These are phyloP conservation scores for Podospora sp. DNA, from an alignment of 495 filamentous ascomycete species.

Conservation along the genomic window DNA sequence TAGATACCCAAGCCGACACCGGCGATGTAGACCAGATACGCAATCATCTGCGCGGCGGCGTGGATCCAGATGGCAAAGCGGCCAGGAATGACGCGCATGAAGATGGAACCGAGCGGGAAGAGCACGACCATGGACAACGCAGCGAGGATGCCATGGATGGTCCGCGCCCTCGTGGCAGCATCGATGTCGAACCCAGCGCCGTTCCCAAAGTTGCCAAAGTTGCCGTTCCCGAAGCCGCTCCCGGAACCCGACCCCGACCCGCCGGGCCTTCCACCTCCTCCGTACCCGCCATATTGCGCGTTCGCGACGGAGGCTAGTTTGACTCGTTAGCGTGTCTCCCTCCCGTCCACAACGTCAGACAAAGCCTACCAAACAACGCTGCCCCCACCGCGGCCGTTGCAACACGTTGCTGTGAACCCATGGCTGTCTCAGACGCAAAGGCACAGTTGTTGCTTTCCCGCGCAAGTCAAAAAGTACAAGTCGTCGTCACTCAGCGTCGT, in stretches of 20 bases:
- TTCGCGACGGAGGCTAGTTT: slow-evolving; percentile 14
- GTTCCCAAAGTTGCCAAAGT: slow-evolving; percentile 18
- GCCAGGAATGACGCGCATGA: slow-evolving; percentile 52
- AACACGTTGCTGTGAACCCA: background rate
- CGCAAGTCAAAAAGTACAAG: too few species aligned
- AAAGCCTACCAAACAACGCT: slow-evolving; percentile 9
- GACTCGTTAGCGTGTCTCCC: background rate
- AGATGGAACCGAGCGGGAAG: slow-evolving; percentile 56
- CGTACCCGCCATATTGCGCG: slow-evolving; percentile 5
- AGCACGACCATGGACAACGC: slow-evolving; percentile 49
- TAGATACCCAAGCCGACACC: slow-evolving; percentile 63
- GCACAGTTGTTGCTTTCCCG: too few species aligned
- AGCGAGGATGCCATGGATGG: slow-evolving; percentile 44
- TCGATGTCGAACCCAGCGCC: slow-evolving; percentile 31
- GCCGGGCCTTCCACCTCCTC: slow-evolving; percentile 6
- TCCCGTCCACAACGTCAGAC: background rate
- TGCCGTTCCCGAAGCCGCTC: slow-evolving; percentile 4
- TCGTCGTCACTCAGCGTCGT: background rate
- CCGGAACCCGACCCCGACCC: slow-evolving; percentile 19
- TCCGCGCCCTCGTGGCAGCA: slow-evolving; percentile 25
- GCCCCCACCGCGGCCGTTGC: background rate
- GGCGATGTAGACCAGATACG: slow-evolving; percentile 51
- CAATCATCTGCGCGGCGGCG: slow-evolving; percentile 56
- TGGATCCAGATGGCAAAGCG: slow-evolving; percentile 48
- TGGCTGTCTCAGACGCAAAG: background rate